Conservation (phyloP, 345 rosid species). For the Dipteronia sinensis region DNA sequence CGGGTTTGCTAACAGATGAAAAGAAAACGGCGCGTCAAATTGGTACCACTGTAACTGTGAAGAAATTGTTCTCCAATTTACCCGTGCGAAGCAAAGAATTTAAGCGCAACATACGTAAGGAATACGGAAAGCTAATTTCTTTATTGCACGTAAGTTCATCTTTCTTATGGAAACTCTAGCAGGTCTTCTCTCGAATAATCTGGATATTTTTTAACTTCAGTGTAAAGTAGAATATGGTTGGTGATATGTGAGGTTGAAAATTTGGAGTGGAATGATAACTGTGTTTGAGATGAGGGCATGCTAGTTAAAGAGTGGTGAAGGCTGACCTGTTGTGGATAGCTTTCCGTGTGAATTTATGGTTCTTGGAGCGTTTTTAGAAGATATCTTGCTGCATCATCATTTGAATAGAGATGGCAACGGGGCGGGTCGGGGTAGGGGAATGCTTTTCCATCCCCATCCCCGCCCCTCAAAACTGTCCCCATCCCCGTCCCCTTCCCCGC, state of each 20-base stretch:
- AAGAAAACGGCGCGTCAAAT: slow-evolving; percentile 83
- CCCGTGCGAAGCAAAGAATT: slow-evolving; percentile 97
- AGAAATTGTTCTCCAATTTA: slow-evolving; percentile 79
- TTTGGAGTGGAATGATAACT: neutral
- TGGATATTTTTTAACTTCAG: neutral
- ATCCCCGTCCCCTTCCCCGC: too few species aligned
- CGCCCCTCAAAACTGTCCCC: too few species aligned
- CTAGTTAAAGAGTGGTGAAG: neutral
- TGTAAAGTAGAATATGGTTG: neutral
- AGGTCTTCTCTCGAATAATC: neutral
- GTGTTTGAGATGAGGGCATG: neutral
- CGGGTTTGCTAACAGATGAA: slow-evolving; percentile 65
- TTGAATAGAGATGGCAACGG: too few species aligned
- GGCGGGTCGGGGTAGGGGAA: too few species aligned
- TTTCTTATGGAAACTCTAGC: neutral
- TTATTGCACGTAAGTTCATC: slow-evolving; percentile 68
- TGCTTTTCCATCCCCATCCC: too few species aligned
- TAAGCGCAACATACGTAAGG: slow-evolving; percentile 88
- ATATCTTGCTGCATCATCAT: neutral
- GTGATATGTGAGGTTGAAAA: neutral
- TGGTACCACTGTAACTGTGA: slow-evolving; percentile 89
- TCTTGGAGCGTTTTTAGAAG: neutral
- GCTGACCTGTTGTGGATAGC: neutral
- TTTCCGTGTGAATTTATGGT: neutral
- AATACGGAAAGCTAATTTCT: slow-evolving; percentile 86